Evolutionary conservation across 768 basidiomycete genomes (phyloP), one percentile per base, ranked within the genome.

Genomic region (Collybia nuda): DNA sequence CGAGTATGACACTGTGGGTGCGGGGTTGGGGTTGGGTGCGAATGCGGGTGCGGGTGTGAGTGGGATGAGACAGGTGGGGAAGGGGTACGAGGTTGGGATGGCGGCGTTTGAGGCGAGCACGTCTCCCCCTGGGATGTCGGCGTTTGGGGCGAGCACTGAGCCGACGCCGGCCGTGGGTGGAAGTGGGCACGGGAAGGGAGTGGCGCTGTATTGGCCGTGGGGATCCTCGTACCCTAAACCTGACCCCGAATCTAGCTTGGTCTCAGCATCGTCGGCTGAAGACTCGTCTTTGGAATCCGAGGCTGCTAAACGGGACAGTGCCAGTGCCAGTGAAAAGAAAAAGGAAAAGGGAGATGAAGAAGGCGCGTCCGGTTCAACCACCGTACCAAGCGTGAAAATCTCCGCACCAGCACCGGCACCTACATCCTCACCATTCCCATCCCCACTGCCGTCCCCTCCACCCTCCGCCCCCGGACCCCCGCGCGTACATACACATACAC

Each of bases 71-170:
- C 37, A 28, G 32, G 47, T 56, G 48, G 44, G 54, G 17, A 22
- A 26, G 19, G 50, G 44, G 50, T 15, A 17, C n/a, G 53, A 55
- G 43, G 9, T 50, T 23, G 52, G 46, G 32, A 38, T 14, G 32
- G 32, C 57, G 47, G 59, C 44, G 57, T 56, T 69, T 58, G 63
- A 64, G 1, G 62, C 62, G 7, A 67, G 66, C 28, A 67, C 67
- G 24, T 68, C 70, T 44, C 67, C 70, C 44, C 65, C 66, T 40
- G 58, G 55, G 32, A 40, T 32, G 32, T 5, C 57, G 47, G 59
- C 44, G 56, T 56, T 69, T 58, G 63, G 64, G 1, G 62, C 62
- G 5, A 67, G 66, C 28, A 67, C 67, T 22, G 67, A 69, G 47
- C 67, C 70, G n/a, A n/a, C n/a, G 44, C 64, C 65, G 40, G 58